Base-by-base conservation (phyloP, 176 grass and related monocot species). In the Cenchrus fungigraminus region DNA sequence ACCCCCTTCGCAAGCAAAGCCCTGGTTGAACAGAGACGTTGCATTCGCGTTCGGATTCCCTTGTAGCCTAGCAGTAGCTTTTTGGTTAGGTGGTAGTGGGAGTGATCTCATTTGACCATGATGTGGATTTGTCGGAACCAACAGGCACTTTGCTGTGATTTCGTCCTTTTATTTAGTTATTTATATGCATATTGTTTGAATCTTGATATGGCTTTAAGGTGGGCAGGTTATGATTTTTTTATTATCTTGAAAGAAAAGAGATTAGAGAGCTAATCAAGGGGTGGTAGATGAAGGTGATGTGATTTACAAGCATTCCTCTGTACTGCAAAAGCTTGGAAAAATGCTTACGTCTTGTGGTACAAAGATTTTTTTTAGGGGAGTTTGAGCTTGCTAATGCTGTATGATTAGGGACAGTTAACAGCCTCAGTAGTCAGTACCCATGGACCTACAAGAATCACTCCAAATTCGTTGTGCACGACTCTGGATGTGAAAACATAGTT, bases 1-100 rank as follows among this genome's bases (percentile, higher is more conserved):
- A 83, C 84, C 90, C 86, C 60, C 32, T 80, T 88, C 93, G 83
- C 86, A 98, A 98, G 97, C 88, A 96, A 98, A 94, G 87, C 75
- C 81, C 81, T 71, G 61, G 59, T 62, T 28, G 79, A 87, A 67
- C 42, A 70, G 50, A 52, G 64, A 56, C 65, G 19, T 53, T 15
- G 68, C 63, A 45, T 72, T 64, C 61, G 89, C 69, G 52, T 79
- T 74, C 64, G 76, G 84, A 84, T 84, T 79, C 59, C 70, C 80
- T 78, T 17, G 57, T 58, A 50, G 58, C 32, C 55, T 22, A 5
- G 72, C 77, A 63, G 75, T 40, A 40, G 37, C 37, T 77, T 77
- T 92, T 88, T 83, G 46, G 63, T 92, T 87, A 77, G 79, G 76
- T 89, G 69, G 44, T 74, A 74, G 72, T 74, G 50, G 25, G 71